Base-by-base conservation (phyloP, 2,329 filamentous ascomycete genomes). In the Cordyceps javanica region DNA sequence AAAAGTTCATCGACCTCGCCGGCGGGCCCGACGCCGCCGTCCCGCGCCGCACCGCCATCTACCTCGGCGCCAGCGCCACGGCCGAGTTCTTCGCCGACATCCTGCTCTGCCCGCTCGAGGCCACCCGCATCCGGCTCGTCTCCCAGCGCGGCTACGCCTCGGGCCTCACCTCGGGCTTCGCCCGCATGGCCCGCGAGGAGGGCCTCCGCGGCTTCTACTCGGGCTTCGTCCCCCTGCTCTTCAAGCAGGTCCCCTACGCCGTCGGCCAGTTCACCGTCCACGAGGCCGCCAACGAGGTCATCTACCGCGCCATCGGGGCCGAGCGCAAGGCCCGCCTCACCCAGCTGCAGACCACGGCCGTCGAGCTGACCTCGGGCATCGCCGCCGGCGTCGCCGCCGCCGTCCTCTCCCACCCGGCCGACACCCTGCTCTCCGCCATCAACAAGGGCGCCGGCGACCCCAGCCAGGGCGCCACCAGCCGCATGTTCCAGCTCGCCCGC, bases 181-280 rank as follows among this genome's bases (percentile, higher is more conserved):
- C 76, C 72, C 89, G 90, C 73, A 89, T 94, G 72, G 76, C 85
- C 50, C 85, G 83, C 70, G 86, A 84, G 66, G 90, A 94, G 73
- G 89, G 90, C 68, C 59, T 92, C 60, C 83, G 82, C 65, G 91
- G 89, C 60, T 93, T 96, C 77, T 96, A 96, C 81, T 91, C 89
- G 62, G 91, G 91, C 64, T 95, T 96, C 75, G 88, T 91, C 54
- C 90, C 90, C 28, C 86, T 93, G 65, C 80, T 91, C 63, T 91
- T 90, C 77, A 92, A 93, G 76, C 90, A 94, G 81, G 87, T 96
- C 57, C 91, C 91, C 19, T 96, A 95, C 78, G 95, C 91, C 64
- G 91, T 96, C 76, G 86, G 90, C 72, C 95, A 96, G 79, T 96
- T 96, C 79, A 90, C 92, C 65, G 91, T 93, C 57, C 94, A 90